Conservation (phyloP, 2,329 filamentous ascomycete species). For the Samsoniella hepiali region DNA sequence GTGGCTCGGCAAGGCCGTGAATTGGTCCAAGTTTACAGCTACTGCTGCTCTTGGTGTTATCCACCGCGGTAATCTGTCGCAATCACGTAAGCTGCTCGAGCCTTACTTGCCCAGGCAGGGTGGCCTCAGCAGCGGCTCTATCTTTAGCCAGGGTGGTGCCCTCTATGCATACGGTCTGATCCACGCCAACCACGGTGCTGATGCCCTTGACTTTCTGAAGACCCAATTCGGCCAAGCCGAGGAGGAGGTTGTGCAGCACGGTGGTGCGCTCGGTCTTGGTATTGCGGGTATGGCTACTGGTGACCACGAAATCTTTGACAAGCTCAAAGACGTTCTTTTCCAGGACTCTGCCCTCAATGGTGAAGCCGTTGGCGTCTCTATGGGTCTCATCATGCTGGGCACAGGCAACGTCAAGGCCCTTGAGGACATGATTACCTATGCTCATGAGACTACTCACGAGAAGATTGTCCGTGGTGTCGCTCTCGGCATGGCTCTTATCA, state of each 20-base stretch:
- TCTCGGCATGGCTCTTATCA: conserved; percentile 95
- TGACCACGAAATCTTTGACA: conserved; percentile 84
- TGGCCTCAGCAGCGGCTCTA: conserved; percentile 73
- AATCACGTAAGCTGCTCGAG: conserved; percentile 88
- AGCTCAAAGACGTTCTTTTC: conserved; percentile 83
- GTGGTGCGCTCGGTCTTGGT: conserved; percentile 89
- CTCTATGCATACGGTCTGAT: conserved; percentile 94
- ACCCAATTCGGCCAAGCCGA: conserved; percentile 71
- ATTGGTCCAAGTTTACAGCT: conserved; percentile 99
- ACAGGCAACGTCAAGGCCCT: conserved; percentile 93
- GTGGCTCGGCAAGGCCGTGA: conserved; percentile 96
- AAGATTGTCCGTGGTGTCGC: conserved; percentile 97
- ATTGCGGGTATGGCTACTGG: conserved; percentile 98
- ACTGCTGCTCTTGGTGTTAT: conserved; percentile 96
- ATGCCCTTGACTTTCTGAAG: conserved; percentile 77
- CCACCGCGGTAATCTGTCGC: conserved; percentile 89
- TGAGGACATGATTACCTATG: conserved; percentile 96
- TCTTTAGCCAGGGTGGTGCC: conserved; percentile 94
- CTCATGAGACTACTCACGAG: conserved; percentile 96
- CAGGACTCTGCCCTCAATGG: conserved; percentile 94
- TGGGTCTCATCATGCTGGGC: conserved; percentile 97
- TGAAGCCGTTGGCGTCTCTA: conserved; percentile 90
- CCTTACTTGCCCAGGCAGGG: conserved; percentile 84
- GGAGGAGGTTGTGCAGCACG: conserved; percentile 94
- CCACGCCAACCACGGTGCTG: conserved; percentile 93